Conservation (phyloP, 139 green algal genomes). For the Chlorella vulgaris region DNA sequence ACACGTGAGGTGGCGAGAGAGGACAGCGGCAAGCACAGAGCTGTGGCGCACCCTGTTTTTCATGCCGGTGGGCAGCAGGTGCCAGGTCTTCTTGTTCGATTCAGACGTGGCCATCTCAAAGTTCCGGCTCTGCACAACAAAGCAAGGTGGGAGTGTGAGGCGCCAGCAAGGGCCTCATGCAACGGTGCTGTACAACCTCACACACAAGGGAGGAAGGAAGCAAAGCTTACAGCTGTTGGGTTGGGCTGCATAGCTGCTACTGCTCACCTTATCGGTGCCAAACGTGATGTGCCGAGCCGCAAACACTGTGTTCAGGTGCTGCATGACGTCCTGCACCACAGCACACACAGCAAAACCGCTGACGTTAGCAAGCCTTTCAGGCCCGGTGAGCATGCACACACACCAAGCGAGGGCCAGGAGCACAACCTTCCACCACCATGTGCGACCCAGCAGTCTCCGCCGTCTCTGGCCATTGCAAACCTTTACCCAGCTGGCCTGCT, state of each 20-base stretch:
- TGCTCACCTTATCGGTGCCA: not conserved
- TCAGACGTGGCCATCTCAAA: slow-evolving; percentile 22
- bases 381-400: no score
- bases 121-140: slow-evolving; percentile 1
- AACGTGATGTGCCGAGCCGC: slow-evolving; percentile 14
- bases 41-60: not conserved
- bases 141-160: no score
- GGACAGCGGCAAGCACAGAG: not conserved
- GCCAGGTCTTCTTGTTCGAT: not conserved
- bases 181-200: no score
- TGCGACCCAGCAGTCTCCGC: no score
- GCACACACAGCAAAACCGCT: not conserved
- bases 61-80: slow-evolving; percentile 31
- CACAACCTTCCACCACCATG: no score
- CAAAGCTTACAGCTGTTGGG: not conserved
- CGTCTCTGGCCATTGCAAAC: no score
- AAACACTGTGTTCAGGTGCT: slow-evolving; percentile 33
- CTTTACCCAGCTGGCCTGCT: no score
- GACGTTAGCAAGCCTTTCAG: not conserved
- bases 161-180: no score
- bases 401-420: no score
- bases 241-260: not conserved
- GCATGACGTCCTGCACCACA: slow-evolving; percentile 7
- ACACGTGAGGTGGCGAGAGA: not conserved
- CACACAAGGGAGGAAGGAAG: not conserved